phyloP scores from a whole-genome alignment of 139 green algal genomes.

The Closterium sp. region DNA sequence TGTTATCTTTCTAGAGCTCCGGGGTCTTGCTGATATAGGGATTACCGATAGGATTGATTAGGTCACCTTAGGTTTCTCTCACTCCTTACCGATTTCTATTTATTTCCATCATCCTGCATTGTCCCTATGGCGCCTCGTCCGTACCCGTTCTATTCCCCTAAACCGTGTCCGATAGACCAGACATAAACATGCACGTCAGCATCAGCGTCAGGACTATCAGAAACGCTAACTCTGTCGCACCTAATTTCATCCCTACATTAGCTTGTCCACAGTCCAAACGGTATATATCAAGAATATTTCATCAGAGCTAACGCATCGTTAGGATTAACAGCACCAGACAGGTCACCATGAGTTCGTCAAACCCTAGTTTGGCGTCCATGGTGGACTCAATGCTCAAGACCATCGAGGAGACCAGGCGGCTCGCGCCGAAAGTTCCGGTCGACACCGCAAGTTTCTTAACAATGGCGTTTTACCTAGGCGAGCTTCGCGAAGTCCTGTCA shows the following conservation, averaged over 20 bases:
- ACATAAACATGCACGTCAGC: background rate
- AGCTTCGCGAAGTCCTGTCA: slow-evolving; percentile 20
- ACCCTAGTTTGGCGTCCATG: background rate
- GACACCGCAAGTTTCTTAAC: slow-evolving; percentile 25
- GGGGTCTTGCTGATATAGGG: background rate
- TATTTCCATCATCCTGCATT: background rate
- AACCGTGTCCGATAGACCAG: background rate
- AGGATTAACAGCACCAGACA: background rate
- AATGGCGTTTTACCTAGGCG: slow-evolving; percentile 27
- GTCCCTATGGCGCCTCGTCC: background rate
- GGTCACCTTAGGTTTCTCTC: background rate
- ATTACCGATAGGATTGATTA: background rate
- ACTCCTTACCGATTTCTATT: background rate
- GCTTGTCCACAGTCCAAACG: background rate
- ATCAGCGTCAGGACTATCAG: background rate
- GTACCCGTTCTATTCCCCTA: background rate
- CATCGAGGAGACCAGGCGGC: slow-evolving; percentile 4
- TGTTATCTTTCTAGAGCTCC: background rate
- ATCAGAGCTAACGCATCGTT: background rate
- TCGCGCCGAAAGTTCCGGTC: background rate
- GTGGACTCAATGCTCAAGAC: slow-evolving; percentile 5
- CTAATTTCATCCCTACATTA: background rate
- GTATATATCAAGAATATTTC: background rate
- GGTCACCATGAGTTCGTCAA: background rate
- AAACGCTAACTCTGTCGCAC: background rate